A percentile compares a stretch with the other conserved stretches of the same genome.
These are phyloP conservation scores for Fusarium neocosmosporiellum DNA, from an alignment of 2,329 filamentous ascomycete genomes.

Conservation along the genomic window DNA sequence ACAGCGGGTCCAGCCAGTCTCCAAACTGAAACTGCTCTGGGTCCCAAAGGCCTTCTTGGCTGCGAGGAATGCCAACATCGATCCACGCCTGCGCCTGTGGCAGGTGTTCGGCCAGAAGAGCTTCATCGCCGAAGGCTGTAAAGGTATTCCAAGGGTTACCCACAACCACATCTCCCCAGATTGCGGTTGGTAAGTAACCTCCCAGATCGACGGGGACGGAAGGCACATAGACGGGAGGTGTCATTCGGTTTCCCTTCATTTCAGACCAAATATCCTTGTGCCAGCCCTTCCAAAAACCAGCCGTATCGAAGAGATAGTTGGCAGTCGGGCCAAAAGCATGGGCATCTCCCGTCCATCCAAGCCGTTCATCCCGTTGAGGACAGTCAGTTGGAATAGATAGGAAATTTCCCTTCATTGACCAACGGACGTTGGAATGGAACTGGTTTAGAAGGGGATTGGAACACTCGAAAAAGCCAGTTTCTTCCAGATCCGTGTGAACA, in stretches of 20 bases:
- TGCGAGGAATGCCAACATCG: neutral
- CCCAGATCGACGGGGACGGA: neutral
- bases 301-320: slow-evolving; percentile 64
- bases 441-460: slow-evolving; percentile 64
- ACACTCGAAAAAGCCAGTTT: slow-evolving; percentile 62
- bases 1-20: slow-evolving; percentile 60
- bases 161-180: slow-evolving; percentile 29
- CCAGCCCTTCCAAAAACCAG: slow-evolving; percentile 54
- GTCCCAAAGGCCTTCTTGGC: slow-evolving; percentile 46
- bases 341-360: slow-evolving; percentile 64
- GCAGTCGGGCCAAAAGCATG: slow-evolving; percentile 63
- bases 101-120: neutral
- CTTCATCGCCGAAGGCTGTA: slow-evolving; percentile 5
- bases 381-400: slow-evolving; percentile 60
- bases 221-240: slow-evolving; percentile 11
- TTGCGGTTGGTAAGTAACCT: neutral
- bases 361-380: slow-evolving; percentile 53
- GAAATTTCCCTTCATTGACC: slow-evolving; percentile 70
- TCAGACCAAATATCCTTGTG: slow-evolving; percentile 31
- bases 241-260: slow-evolving; percentile 13
- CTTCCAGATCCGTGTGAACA: slow-evolving; percentile 63
- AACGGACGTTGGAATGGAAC: slow-evolving; percentile 64
- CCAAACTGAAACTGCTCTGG: slow-evolving; percentile 48
- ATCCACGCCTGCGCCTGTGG: slow-evolving; percentile 37
- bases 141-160: slow-evolving; percentile 29